phyloP scores from a whole-genome alignment of 257 asterid species.

The Jacaranda mimosifolia region DNA sequence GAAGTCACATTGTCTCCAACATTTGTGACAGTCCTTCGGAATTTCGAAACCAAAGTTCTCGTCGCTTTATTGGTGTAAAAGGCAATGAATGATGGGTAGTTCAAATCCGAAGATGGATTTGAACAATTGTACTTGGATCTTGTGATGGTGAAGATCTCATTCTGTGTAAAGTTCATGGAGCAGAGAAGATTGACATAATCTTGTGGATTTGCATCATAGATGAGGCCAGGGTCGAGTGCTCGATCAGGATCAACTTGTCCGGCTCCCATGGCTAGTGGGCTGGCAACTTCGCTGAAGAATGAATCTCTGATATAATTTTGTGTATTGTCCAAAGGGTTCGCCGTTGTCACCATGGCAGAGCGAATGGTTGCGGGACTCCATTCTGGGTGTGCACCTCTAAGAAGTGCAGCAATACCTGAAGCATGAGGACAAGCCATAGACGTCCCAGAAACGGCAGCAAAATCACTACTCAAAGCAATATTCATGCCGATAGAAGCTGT shows the following conservation, averaged over 20 bases:
- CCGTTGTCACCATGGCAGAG: conserved; percentile 56
- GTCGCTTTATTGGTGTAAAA: conserved; percentile 32
- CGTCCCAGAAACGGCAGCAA: conserved; percentile 43
- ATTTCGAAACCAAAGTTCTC: neutral
- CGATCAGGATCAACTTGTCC: conserved; percentile 45
- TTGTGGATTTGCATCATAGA: conserved; percentile 42
- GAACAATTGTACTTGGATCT: conserved; percentile 37
- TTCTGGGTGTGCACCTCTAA: conserved; percentile 53
- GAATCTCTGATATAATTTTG: conserved; percentile 32
- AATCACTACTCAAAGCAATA: conserved; percentile 40
- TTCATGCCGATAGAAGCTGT: conserved; percentile 31
- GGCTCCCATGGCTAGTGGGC: conserved; percentile 46
- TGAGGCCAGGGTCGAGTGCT: conserved; percentile 42
- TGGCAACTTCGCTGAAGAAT: conserved; percentile 31
- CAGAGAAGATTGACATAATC: conserved; percentile 48
- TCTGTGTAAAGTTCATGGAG: conserved; percentile 42
- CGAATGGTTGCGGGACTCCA: conserved; percentile 60
- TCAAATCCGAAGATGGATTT: conserved; percentile 34
- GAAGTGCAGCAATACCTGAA: conserved; percentile 51
- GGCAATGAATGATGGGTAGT: conserved; percentile 45
- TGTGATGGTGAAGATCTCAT: conserved; percentile 40
- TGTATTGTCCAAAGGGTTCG: conserved; percentile 43
- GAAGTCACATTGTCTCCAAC: conserved; percentile 35
- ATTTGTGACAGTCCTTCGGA: conserved; percentile 38
- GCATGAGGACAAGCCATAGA: conserved; percentile 61